phyloP scores from a whole-genome alignment of 176 grass and related monocot genomes.

The Areca catechu region DNA sequence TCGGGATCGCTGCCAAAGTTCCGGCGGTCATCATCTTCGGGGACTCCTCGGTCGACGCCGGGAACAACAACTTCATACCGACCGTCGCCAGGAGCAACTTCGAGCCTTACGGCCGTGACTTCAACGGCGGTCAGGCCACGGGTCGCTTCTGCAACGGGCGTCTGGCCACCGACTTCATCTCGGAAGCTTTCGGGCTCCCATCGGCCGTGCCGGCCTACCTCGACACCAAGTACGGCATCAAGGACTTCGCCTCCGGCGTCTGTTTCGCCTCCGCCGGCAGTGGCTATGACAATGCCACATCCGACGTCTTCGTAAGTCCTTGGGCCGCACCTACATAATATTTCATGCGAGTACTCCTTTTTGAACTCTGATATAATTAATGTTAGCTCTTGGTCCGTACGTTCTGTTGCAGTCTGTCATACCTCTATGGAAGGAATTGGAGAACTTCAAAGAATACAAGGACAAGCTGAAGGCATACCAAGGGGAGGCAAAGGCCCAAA shows the following conservation, averaged over 20 bases:
- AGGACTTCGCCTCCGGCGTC: slow-evolving; percentile 12
- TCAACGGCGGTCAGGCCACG: slow-evolving; percentile 38
- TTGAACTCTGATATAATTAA: too few relatives aligned
- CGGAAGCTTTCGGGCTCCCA: slow-evolving; percentile 3
- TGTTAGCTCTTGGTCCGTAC: neutral
- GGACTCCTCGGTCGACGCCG: slow-evolving; percentile 80
- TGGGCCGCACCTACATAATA: neutral
- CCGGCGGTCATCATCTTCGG: slow-evolving; percentile 90
- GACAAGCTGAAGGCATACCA: too few relatives aligned
- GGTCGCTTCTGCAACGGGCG: slow-evolving; percentile 45
- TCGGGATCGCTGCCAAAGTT: neutral
- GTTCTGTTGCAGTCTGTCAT: neutral
- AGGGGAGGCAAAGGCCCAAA: too few relatives aligned
- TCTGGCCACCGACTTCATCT: slow-evolving; percentile 19
- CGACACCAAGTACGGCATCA: slow-evolving; percentile 9
- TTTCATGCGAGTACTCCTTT: too few relatives aligned
- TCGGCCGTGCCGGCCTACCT: slow-evolving; percentile 12
- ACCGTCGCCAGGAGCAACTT: slow-evolving; percentile 80
- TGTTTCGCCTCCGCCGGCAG: slow-evolving; percentile 17
- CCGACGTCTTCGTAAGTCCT: slow-evolving; percentile 1
- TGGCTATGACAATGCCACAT: slow-evolving; percentile 11
- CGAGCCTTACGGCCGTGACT: slow-evolving; percentile 72
- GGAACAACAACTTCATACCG: slow-evolving; percentile 69
- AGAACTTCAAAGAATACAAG: too few relatives aligned
- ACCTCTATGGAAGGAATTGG: slow-evolving; percentile 1